Conservation (phyloP, 345 rosid genomes). For the Sisymbrium irio region DNA sequence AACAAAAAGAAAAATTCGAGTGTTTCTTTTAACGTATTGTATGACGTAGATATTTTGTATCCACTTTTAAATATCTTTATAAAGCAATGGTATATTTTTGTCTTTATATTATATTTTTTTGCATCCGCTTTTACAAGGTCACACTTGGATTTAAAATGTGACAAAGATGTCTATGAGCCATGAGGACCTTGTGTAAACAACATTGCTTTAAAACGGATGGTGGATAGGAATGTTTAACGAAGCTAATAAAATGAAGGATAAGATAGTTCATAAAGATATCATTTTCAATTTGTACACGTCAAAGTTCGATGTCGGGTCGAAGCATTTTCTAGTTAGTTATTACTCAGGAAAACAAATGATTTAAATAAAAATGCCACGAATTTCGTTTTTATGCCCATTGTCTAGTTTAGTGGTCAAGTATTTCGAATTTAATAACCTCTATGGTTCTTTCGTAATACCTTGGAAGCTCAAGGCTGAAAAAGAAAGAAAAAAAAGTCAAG, state of each 20-base stretch:
- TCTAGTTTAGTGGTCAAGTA: background rate
- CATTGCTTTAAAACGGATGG: constrained; percentile 31
- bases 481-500: background rate
- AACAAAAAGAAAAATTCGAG: background rate
- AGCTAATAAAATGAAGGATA: constrained; percentile 26
- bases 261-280: constrained; percentile 4
- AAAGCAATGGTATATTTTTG: background rate
- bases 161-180: background rate
- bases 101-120: background rate
- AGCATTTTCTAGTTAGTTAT: background rate
- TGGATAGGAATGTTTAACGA: constrained; percentile 12
- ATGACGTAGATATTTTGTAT: constrained; percentile 5
- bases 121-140: constrained; percentile 11
- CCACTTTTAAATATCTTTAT: background rate
- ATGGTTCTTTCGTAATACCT: constrained; percentile 12
- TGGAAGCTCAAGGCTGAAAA: background rate
- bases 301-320: background rate
- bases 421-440: constrained; percentile 4
- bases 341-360: background rate
- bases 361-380: background rate
- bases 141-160: background rate
- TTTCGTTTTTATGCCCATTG: background rate
- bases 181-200: constrained; percentile 14
- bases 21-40: background rate
- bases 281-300: constrained; percentile 18